Conservation (phyloP, 192 early-diverging fungal species). For the Gigaspora rosea region DNA sequence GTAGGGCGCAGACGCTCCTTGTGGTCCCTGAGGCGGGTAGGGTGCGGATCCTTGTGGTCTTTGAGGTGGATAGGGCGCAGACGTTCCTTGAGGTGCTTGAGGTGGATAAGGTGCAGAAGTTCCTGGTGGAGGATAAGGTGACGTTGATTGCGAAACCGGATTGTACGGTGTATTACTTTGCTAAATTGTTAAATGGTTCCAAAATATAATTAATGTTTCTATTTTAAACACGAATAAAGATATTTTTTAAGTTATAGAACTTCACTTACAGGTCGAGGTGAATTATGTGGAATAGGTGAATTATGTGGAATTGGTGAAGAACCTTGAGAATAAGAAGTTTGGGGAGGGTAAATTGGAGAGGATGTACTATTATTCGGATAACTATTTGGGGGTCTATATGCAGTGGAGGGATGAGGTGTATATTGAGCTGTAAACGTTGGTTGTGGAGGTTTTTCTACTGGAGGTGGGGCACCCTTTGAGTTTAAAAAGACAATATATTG, state of each 20-base stretch:
- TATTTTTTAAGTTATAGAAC: background rate
- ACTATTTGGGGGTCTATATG: background rate
- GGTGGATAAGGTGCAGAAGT: background rate
- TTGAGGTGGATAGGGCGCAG: background rate
- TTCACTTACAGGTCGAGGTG: background rate
- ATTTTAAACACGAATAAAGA: background rate
- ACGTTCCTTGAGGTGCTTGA: background rate
- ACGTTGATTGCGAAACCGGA: background rate
- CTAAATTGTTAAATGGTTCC: background rate
- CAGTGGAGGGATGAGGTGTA: background rate
- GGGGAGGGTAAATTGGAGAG: background rate
- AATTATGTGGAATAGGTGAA: no score
- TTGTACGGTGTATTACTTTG: background rate
- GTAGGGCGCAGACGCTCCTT: no score
- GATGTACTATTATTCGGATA: background rate
- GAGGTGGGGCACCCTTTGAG: background rate
- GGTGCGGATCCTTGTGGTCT: background rate
- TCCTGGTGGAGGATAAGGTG: constrained; percentile 2
- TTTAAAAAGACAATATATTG: background rate
- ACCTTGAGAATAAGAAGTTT: background rate
- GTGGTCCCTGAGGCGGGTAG: background rate
- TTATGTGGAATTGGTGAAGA: no score
- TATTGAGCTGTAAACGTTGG: background rate
- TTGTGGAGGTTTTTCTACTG: background rate
- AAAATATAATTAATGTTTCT: background rate